These are phyloP conservation scores for Pestalotiopsis sp. DNA, from an alignment of 2,329 filamentous ascomycete genomes.

Conservation along the genomic window DNA sequence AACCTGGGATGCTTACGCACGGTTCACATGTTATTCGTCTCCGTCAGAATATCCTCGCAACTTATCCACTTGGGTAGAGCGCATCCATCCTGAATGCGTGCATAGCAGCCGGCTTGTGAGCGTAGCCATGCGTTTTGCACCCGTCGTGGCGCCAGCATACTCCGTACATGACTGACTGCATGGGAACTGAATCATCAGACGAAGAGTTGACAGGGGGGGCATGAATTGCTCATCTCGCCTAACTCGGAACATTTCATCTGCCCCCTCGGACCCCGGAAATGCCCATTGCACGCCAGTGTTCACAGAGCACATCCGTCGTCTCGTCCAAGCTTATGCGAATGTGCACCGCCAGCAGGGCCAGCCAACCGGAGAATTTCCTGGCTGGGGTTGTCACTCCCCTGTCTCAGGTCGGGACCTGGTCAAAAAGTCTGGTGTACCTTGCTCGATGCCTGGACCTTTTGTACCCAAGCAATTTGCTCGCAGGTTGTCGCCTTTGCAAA, in stretches of 20 bases:
- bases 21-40: not conserved
- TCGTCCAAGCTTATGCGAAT: slow-evolving; percentile 32
- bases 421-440: not conserved
- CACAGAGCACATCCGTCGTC: slow-evolving; percentile 21
- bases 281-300: slow-evolving; percentile 26
- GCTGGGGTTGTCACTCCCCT: not conserved
- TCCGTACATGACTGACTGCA: not conserved
- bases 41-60: not conserved
- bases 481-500: not conserved
- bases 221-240: slow-evolving; percentile 30
- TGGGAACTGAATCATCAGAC: not conserved
- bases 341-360: slow-evolving; percentile 23
- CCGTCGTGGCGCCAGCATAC: not conserved
- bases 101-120: not conserved
- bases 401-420: not conserved
- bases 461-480: not conserved
- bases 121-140: not conserved
- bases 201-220: slow-evolving; percentile 6
- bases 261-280: slow-evolving; percentile 31
- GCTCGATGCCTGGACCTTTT: not conserved
- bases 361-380: slow-evolving; percentile 27
- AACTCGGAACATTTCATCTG: slow-evolving; percentile 34
- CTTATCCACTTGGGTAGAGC: not conserved
- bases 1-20: not conserved
- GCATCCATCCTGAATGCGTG: not conserved